phyloP scores from a whole-genome alignment of 2,329 filamentous ascomycete genomes.

The Neoscytalidium dimidiatum region DNA sequence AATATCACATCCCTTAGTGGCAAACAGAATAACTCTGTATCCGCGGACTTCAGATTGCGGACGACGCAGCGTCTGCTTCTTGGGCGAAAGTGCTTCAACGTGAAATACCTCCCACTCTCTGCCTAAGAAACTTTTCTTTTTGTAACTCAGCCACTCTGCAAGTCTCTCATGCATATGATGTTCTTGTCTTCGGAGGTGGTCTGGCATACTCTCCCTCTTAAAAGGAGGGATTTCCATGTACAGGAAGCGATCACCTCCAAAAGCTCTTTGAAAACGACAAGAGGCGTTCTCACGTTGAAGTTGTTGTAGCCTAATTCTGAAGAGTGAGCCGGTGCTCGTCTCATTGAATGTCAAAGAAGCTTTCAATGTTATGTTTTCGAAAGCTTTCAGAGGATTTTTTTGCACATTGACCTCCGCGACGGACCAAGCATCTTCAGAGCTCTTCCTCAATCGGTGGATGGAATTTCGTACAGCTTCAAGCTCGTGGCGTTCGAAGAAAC shows the following conservation, averaged over 20 bases:
- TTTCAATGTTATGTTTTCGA: constrained; percentile 37
- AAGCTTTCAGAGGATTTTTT: constrained; percentile 13
- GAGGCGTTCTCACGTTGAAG: constrained; percentile 31
- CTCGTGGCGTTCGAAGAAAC: constrained; percentile 20
- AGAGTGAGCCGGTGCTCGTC: constrained; percentile 24
- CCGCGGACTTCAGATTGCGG: background rate
- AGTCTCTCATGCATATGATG: constrained; percentile 29
- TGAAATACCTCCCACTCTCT: constrained; percentile 45
- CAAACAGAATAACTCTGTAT: constrained; percentile 37
- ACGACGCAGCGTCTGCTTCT: constrained; percentile 25
- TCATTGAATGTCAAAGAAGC: constrained; percentile 29
- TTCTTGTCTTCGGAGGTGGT: constrained; percentile 23
- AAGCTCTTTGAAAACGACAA: constrained; percentile 40
- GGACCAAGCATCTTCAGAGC: constrained; percentile 30
- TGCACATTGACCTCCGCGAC: constrained; percentile 21
- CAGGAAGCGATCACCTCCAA: constrained; percentile 44
- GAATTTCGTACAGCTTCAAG: background rate
- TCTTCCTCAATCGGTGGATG: constrained; percentile 16
- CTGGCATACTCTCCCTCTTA: constrained; percentile 21
- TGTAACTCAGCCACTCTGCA: constrained; percentile 34
- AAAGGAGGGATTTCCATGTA: constrained; percentile 40
- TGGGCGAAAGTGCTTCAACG: constrained; percentile 37
- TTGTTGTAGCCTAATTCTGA: constrained; percentile 29
- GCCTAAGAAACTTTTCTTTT: constrained; percentile 40
- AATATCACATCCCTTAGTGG: constrained; percentile 35